Base-by-base conservation (phyloP, 768 basidiomycete genomes). In the Mycena galopus region DNA sequence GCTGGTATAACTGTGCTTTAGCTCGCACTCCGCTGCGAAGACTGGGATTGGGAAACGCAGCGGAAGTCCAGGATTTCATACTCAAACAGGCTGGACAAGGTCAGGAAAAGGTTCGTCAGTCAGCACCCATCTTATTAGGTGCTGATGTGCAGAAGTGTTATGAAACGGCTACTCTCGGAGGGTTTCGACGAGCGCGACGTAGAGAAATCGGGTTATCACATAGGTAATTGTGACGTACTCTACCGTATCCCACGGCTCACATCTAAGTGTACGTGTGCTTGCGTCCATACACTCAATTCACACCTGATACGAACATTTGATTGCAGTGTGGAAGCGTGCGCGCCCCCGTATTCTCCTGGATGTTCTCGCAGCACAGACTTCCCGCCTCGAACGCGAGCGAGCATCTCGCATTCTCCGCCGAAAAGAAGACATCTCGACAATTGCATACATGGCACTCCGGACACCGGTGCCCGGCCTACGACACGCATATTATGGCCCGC, bases 231-330 rank as follows among this genome's bases (percentile, higher is more conserved):
- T 21, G 65, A 58, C 8, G 25, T 5, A 2, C 35, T 66, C 8
- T 55, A 30, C 29, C 53, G 69, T n/a, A 58, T 42, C 55, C 69
- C 53, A 3, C 60, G 69, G n/a, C 62, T 70, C 32, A 70, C 69
- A 14, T 64, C 69, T 37, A 70, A 30, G 27, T 11, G 69, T 65
- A 39, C n/a, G 68, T 65, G 12, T 12, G 11, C 29, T 19, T 0
- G 56, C 6, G n/a, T 42, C 17, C 14, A 27, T 29, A 1, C 25
- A 17, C 8, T 62, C 12, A 12, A 11, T 44, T 1, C 2, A 30
- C 11, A 25, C 3, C 2, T n/a, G 2, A 14, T 30, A n/a, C 14
- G 21, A 7, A 25, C 32, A 5, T 14, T 11, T 16, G 19, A 12
- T 16, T n/a, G 3, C 37, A 70, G 69, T 70, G 37, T 70, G 69